These are phyloP conservation scores for Leucosporidium scottii DNA, from an alignment of 768 basidiomycete genomes.

Conservation along the genomic window DNA sequence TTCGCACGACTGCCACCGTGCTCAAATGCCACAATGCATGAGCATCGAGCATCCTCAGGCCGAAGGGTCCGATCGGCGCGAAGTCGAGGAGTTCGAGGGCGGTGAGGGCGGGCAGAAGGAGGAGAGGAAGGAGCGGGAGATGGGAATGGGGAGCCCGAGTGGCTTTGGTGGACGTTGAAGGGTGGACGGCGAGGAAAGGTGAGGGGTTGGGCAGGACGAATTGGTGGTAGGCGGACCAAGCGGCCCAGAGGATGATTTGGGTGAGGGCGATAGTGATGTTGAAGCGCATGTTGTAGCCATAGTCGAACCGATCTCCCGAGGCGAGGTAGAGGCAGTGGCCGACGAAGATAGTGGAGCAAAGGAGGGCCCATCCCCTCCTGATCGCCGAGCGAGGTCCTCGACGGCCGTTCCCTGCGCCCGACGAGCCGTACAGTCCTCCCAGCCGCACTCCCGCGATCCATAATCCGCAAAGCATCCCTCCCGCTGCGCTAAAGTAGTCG, in stretches of 20 bases:
- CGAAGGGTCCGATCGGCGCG: constrained; percentile 45
- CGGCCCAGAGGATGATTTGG: constrained; percentile 76
- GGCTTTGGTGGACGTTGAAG: constrained; percentile 49
- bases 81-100: constrained; percentile 86
- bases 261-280: constrained; percentile 66
- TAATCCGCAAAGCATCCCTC: constrained; percentile 71
- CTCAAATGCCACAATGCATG: constrained; percentile 88
- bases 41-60: constrained; percentile 69
- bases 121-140: constrained; percentile 45
- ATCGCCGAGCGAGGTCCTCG: background rate
- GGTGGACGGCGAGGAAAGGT: constrained; percentile 43
- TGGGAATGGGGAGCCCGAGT: constrained; percentile 52
- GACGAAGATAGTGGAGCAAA: constrained; percentile 47
- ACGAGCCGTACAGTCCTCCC: constrained; percentile 60
- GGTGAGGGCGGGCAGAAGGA: constrained; percentile 64
- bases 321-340: constrained; percentile 73
- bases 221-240: constrained; percentile 53
- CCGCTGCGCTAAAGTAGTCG: constrained; percentile 91
- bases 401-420: constrained; percentile 8
- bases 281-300: constrained; percentile 85
- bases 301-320: constrained; percentile 71
- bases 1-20: constrained; percentile 65
- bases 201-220: constrained; percentile 3
- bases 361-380: constrained; percentile 37
- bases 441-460: constrained; percentile 70